A percentile compares a stretch with the other conserved stretches of the same genome.
phyloP scores from a whole-genome alignment of 1,284 basidiomycete genomes.

The Abortiporus biennis region DNA sequence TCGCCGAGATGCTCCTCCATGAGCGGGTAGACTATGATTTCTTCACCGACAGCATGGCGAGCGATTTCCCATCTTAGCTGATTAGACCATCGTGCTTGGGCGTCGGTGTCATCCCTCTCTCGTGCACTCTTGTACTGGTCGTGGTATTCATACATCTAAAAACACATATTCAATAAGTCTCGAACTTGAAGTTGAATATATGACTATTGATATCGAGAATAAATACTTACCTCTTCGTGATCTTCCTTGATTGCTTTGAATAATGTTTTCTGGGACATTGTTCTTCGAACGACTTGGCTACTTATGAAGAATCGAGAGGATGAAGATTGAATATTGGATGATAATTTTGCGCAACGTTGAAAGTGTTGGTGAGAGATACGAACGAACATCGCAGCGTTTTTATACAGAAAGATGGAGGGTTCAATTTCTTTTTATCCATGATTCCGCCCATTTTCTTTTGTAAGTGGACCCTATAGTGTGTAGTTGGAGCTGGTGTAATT shows the following conservation, averaged over 20 bases:
- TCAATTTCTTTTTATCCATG: too few species aligned
- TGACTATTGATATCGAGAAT: background rate
- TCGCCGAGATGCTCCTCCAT: conserved; percentile 57
- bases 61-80: conserved; percentile 58
- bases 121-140: conserved; percentile 39
- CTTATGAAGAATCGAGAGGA: too few species aligned
- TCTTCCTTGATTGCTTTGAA: conserved; percentile 39
- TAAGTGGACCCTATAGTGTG: too few species aligned
- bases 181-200: background rate
- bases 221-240: conserved; percentile 32
- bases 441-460: too few species aligned
- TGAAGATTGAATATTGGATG: too few species aligned
- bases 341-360: too few species aligned
- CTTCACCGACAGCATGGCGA: conserved; percentile 58
- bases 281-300: conserved; percentile 3
- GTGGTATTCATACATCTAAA: conserved; percentile 51
- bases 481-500: too few species aligned
- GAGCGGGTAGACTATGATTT: conserved; percentile 62
- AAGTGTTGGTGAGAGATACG: too few species aligned
- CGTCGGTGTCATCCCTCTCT: conserved; percentile 33
- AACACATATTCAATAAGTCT: background rate
- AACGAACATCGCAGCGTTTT: too few species aligned
- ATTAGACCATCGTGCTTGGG: conserved; percentile 47
- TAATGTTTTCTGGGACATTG: conserved; percentile 26
- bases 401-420: too few species aligned